Conservation (phyloP, 2,329 filamentous ascomycete species). For the Neocucurbitaria cava region DNA sequence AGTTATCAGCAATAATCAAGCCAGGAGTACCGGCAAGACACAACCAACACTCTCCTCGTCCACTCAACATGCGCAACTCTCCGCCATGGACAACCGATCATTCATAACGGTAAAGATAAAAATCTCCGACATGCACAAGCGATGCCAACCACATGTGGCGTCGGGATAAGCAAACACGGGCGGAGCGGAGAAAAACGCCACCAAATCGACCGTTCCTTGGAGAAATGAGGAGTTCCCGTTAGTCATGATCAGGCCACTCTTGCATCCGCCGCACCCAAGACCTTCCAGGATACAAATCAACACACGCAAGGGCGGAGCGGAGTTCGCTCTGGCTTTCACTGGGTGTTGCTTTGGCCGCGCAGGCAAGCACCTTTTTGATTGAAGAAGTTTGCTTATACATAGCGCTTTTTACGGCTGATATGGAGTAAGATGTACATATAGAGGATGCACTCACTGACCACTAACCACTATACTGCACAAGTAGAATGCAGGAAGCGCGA, state of each 20-base stretch:
- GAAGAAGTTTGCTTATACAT: too few species aligned
- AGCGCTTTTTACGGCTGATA: too few species aligned
- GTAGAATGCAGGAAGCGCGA: too few species aligned
- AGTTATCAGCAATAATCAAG: not conserved
- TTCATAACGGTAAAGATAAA: not conserved
- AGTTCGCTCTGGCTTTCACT: not conserved
- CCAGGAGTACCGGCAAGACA: not conserved
- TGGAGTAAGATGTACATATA: too few species aligned
- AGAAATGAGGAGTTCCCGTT: conserved; percentile 20
- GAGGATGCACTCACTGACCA: too few species aligned
- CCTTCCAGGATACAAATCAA: not conserved
- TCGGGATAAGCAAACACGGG: conserved; percentile 34
- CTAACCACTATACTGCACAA: too few species aligned
- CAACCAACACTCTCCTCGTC: not conserved
- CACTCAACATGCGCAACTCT: not conserved
- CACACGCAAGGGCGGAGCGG: conserved; percentile 9
- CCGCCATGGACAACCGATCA: not conserved
- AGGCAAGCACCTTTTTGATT: not conserved
- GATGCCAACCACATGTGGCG: conserved; percentile 6
- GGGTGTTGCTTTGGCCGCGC: not conserved
- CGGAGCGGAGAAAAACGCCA: conserved; percentile 29
- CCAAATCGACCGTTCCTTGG: conserved; percentile 14
- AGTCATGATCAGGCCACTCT: conserved; percentile 27
- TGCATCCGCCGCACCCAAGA: conserved; percentile 14
- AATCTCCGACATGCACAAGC: conserved; percentile 1